phyloP scores from a whole-genome alignment of 345 rosid species.

The Pelargonium nanum region DNA sequence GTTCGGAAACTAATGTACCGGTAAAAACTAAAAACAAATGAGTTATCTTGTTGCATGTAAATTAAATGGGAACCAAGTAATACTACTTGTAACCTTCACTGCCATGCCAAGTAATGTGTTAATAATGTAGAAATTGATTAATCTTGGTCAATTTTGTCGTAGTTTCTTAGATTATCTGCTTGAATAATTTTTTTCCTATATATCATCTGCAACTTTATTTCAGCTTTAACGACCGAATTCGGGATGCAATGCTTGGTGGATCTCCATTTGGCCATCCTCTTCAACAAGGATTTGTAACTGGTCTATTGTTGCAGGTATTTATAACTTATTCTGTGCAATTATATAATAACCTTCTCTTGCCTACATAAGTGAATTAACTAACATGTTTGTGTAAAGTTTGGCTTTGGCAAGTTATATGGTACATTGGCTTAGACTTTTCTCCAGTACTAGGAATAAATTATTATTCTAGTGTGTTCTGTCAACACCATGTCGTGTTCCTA shows the following conservation, averaged over 20 bases:
- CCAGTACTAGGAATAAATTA: too few species aligned
- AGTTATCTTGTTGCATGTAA: too few species aligned
- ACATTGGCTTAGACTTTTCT: neutral
- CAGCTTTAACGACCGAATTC: constrained; percentile 94
- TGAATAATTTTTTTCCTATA: neutral
- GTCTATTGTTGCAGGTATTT: constrained; percentile 69
- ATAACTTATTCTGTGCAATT: neutral
- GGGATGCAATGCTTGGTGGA: constrained; percentile 96
- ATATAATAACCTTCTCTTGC: too few species aligned
- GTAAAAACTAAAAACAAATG: too few species aligned
- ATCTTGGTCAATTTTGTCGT: neutral
- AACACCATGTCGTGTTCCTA: neutral
- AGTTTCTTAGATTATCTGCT: neutral
- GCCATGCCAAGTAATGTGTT: too few species aligned
- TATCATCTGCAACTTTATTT: constrained; percentile 16
- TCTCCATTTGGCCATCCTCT: constrained; percentile 97
- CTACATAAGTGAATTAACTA: too few species aligned
- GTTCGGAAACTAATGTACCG: too few species aligned
- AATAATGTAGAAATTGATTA: too few species aligned
- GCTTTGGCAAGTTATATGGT: too few species aligned
- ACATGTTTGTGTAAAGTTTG: too few species aligned
- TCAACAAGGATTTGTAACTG: constrained; percentile 92
- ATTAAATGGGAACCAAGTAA: too few species aligned
- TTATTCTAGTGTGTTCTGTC: neutral
- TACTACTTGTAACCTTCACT: too few species aligned